phyloP scores from a whole-genome alignment of 306 rosid species.

The Pyrus betulifolia region DNA sequence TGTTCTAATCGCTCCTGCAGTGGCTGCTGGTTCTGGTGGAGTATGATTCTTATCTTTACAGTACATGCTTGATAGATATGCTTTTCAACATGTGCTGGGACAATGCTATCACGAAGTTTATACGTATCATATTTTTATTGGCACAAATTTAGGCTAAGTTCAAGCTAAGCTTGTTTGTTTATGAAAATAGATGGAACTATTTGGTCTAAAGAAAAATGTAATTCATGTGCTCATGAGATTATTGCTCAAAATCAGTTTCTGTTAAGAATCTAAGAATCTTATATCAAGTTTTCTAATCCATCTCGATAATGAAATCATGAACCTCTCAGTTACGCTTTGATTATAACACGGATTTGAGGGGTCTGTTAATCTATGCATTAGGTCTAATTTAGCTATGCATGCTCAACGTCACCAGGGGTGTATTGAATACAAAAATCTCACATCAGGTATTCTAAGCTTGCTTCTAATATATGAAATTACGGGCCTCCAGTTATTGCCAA shows the following conservation, averaged over 20 bases:
- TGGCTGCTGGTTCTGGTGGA: constrained; percentile 99
- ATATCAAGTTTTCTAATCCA: neutral
- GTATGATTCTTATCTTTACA: constrained; percentile 41
- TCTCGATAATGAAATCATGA: neutral
- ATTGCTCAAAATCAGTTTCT: neutral
- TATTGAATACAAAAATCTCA: neutral
- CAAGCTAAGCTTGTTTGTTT: neutral
- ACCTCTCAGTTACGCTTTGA: neutral
- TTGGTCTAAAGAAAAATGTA: neutral
- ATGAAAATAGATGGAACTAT: neutral
- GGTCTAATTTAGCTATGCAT: neutral
- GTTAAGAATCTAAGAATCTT: neutral
- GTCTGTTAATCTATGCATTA: neutral
- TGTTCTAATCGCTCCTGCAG: constrained; percentile 90
- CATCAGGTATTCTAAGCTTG: neutral
- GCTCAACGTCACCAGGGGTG: neutral
- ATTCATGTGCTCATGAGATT: neutral
- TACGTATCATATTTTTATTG: neutral
- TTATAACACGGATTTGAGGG: neutral
- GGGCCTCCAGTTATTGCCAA: neutral
- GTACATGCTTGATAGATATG: constrained; percentile 9
- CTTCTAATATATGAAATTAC: neutral
- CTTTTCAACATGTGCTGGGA: neutral
- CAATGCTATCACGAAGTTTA: neutral
- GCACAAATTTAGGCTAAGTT: neutral